Percentiles rank a stretch among this genome's conserved stretches.
phyloP scores from a whole-genome alignment of 495 filamentous ascomycete species.

The Podospora conica region DNA sequence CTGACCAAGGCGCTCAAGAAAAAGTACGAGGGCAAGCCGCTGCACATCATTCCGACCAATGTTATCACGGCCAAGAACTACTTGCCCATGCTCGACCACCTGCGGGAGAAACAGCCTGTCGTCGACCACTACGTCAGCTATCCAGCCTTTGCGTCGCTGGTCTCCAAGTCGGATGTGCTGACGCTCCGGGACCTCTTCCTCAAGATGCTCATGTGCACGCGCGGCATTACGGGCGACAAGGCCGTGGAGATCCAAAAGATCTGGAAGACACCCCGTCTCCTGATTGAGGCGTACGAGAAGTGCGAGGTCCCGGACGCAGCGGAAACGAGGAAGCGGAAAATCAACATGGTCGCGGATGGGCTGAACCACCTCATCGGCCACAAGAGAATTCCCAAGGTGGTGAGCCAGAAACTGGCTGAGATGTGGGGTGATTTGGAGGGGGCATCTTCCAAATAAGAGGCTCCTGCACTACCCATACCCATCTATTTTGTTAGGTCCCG shows the following conservation, averaged over 20 bases:
- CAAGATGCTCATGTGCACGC: slow-evolving; percentile 84
- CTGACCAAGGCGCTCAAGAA: slow-evolving; percentile 66
- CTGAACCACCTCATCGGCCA: slow-evolving; percentile 55
- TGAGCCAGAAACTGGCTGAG: slow-evolving; percentile 67
- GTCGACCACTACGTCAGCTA: slow-evolving; percentile 63
- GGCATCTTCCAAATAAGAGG: background rate
- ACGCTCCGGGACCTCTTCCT: slow-evolving; percentile 70
- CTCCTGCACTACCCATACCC: background rate
- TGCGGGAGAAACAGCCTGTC: slow-evolving; percentile 41
- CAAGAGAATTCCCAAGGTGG: slow-evolving; percentile 57
- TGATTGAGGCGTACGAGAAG: slow-evolving; percentile 60
- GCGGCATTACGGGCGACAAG: slow-evolving; percentile 73
- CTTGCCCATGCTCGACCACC: slow-evolving; percentile 54
- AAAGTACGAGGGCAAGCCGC: slow-evolving; percentile 52
- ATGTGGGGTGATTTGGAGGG: slow-evolving; percentile 52
- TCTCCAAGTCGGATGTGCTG: slow-evolving; percentile 67
- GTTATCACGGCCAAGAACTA: slow-evolving; percentile 65
- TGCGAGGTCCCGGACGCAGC: slow-evolving; percentile 37
- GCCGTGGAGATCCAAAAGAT: slow-evolving; percentile 70
- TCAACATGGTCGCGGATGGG: slow-evolving; percentile 45
- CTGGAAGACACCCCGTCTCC: slow-evolving; percentile 66
- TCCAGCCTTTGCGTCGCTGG: slow-evolving; percentile 61
- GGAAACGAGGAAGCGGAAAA: slow-evolving; percentile 41
- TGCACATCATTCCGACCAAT: slow-evolving; percentile 58
- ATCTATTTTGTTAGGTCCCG: background rate